phyloP scores from a whole-genome alignment of 371 early-diverging fungal genomes.

The Mortierella sp. region DNA sequence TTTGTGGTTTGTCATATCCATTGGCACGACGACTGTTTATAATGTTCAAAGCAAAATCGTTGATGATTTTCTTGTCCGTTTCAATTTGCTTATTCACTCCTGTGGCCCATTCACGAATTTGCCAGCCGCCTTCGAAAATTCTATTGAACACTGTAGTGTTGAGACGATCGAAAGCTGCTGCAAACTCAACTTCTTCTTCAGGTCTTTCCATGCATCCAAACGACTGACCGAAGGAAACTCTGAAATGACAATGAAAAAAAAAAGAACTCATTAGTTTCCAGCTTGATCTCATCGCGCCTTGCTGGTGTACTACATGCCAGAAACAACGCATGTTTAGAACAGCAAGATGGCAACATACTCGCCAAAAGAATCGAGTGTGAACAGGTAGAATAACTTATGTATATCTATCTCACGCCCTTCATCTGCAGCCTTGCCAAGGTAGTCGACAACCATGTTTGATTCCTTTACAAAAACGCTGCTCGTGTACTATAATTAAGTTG shows the following conservation, averaged over 20 bases:
- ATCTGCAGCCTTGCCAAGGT: constrained; percentile 55
- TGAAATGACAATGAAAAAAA: too few species aligned
- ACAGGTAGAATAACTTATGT: constrained; percentile 61
- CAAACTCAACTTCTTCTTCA: constrained; percentile 57
- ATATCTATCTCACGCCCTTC: constrained; percentile 62
- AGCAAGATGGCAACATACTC: not conserved
- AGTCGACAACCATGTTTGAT: constrained; percentile 14
- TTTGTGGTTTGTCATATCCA: not conserved
- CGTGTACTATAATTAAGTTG: too few species aligned
- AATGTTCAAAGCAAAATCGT: constrained; percentile 60
- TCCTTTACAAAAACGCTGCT: constrained; percentile 33
- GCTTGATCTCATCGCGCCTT: too few species aligned
- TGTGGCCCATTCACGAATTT: constrained; percentile 44
- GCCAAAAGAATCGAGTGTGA: constrained; percentile 57
- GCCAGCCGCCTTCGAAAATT: constrained; percentile 55
- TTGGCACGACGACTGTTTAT: constrained; percentile 53
- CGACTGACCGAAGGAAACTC: too few species aligned
- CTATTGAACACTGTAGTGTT: constrained; percentile 52
- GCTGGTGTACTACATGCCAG: too few species aligned
- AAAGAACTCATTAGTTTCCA: too few species aligned
- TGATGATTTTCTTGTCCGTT: constrained; percentile 30
- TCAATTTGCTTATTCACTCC: constrained; percentile 24
- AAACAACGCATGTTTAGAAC: too few species aligned
- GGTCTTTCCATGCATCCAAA: constrained; percentile 41
- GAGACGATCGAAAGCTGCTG: constrained; percentile 64